phyloP scores from a whole-genome alignment of 495 filamentous ascomycete genomes.

The Haplographium delicatum region DNA sequence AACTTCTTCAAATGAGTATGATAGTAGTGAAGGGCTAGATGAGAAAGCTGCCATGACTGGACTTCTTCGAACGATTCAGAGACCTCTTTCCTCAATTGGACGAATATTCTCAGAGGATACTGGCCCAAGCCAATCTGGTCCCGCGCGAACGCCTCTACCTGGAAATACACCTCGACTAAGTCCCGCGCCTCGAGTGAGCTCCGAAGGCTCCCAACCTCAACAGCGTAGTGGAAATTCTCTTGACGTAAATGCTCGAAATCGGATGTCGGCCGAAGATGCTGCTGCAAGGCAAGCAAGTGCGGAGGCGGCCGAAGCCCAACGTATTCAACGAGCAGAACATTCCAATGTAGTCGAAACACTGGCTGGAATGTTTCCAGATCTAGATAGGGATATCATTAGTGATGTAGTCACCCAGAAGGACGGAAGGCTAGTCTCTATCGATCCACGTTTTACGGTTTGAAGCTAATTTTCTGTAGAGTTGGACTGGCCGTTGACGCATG shows the following conservation, averaged over 20 bases:
- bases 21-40: slow-evolving; percentile 50
- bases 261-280: slow-evolving; percentile 73
- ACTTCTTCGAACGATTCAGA: slow-evolving; percentile 85
- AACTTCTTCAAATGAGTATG: slow-evolving; percentile 33
- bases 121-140: slow-evolving; percentile 31
- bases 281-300: slow-evolving; percentile 92
- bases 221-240: slow-evolving; percentile 28
- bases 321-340: slow-evolving; percentile 82
- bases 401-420: slow-evolving; percentile 91
- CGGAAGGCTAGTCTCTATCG: slow-evolving; percentile 61
- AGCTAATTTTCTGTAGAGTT: slow-evolving; percentile 49
- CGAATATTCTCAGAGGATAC: slow-evolving; percentile 89
- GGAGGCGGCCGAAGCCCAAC: slow-evolving; percentile 81
- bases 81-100: slow-evolving; percentile 89
- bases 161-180: slow-evolving; percentile 53
- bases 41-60: slow-evolving; percentile 80
- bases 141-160: slow-evolving; percentile 54
- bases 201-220: slow-evolving; percentile 37
- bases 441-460: slow-evolving; percentile 11
- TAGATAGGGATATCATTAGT: slow-evolving; percentile 86
- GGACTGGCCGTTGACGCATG: slow-evolving; percentile 89
- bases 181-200: slow-evolving; percentile 40
- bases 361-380: slow-evolving; percentile 86
- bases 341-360: slow-evolving; percentile 86
- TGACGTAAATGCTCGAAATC: slow-evolving; percentile 32